These are phyloP conservation scores for Fusarium cicatricum DNA, from an alignment of 2,329 filamentous ascomycete genomes.

Conservation along the genomic window DNA sequence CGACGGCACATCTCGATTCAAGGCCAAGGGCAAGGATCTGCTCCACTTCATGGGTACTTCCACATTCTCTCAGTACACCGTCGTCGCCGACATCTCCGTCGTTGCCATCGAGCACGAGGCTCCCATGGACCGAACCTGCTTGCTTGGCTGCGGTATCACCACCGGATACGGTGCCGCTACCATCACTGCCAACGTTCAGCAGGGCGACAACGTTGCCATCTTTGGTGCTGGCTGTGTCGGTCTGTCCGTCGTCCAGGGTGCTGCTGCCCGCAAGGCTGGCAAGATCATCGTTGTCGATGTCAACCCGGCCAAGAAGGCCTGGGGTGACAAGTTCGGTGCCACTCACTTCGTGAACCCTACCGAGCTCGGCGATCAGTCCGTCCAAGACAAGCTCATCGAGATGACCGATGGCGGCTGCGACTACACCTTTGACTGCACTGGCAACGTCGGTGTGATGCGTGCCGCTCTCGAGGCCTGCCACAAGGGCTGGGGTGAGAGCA, in stretches of 20 bases:
- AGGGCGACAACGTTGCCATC: constrained; percentile 87
- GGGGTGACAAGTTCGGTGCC: constrained; percentile 93
- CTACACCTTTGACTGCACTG: constrained; percentile 99
- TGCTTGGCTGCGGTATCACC: constrained; percentile 97
- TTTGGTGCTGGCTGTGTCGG: constrained; percentile 98
- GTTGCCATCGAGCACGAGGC: constrained; percentile 91
- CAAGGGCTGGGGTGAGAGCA: constrained; percentile 99
- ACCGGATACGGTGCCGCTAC: constrained; percentile 96
- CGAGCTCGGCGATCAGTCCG: constrained; percentile 78
- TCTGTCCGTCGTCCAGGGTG: constrained; percentile 93
- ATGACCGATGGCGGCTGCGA: constrained; percentile 98
- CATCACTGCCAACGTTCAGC: constrained; percentile 91
- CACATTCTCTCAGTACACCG: constrained; percentile 98
- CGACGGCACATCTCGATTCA: constrained; percentile 94
- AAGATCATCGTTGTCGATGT: constrained; percentile 80
- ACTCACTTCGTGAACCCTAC: constrained; percentile 97
- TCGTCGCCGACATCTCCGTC: constrained; percentile 97
- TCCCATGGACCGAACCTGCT: constrained; percentile 93
- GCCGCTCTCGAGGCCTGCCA: constrained; percentile 96
- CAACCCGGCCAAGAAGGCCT: constrained; percentile 90
- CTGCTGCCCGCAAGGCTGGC: constrained; percentile 80
- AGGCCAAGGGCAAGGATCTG: constrained; percentile 91
- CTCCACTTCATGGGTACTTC: constrained; percentile 99
- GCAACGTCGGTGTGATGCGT: constrained; percentile 95
- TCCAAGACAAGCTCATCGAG: constrained; percentile 93